phyloP scores from a whole-genome alignment of 371 early-diverging fungal genomes.

The Mortierella sp. region DNA sequence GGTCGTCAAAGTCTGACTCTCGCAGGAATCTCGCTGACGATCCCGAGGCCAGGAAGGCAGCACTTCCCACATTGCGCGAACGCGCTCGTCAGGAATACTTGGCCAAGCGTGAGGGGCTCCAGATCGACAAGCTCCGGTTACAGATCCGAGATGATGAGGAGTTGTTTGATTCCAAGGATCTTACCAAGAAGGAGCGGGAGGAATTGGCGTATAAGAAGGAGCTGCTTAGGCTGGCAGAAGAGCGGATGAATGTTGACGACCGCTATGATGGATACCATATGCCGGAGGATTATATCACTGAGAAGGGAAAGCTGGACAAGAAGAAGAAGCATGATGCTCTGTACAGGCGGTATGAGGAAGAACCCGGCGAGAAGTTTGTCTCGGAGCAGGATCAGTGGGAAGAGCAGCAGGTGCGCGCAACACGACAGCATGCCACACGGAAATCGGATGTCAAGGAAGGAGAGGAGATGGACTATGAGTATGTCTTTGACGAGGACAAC shows the following conservation, averaged over 20 bases:
- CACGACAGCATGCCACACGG: slow-evolving; percentile 67
- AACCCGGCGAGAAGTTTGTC: slow-evolving; percentile 74
- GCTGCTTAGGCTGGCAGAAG: slow-evolving; percentile 85
- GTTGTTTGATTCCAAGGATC: slow-evolving; percentile 80
- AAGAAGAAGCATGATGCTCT: slow-evolving; percentile 92
- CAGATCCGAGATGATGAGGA: slow-evolving; percentile 91
- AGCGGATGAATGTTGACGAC: slow-evolving; percentile 84
- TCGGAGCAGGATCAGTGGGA: slow-evolving; percentile 97
- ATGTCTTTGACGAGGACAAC: slow-evolving; percentile 94
- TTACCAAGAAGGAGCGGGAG: slow-evolving; percentile 83
- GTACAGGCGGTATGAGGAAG: slow-evolving; percentile 91
- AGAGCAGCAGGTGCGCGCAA: slow-evolving; percentile 79
- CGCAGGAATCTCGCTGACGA: slow-evolving; percentile 89
- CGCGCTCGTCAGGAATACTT: slow-evolving; percentile 93
- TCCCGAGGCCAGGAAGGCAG: slow-evolving; percentile 71
- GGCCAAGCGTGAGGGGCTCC: slow-evolving; percentile 87
- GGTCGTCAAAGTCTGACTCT: slow-evolving; percentile 79
- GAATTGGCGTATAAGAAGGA: slow-evolving; percentile 89
- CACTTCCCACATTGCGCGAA: slow-evolving; percentile 83
- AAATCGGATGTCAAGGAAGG: slow-evolving; percentile 60
- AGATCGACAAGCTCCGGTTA: slow-evolving; percentile 80
- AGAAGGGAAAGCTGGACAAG: slow-evolving; percentile 94
- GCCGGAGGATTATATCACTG: slow-evolving; percentile 95
- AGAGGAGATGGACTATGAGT: slow-evolving; percentile 84
- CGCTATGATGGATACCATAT: slow-evolving; percentile 90